A percentile compares a stretch with the other conserved stretches of the same genome.
phyloP scores from a whole-genome alignment of 495 filamentous ascomycete genomes.

The Penicillium daleae region DNA sequence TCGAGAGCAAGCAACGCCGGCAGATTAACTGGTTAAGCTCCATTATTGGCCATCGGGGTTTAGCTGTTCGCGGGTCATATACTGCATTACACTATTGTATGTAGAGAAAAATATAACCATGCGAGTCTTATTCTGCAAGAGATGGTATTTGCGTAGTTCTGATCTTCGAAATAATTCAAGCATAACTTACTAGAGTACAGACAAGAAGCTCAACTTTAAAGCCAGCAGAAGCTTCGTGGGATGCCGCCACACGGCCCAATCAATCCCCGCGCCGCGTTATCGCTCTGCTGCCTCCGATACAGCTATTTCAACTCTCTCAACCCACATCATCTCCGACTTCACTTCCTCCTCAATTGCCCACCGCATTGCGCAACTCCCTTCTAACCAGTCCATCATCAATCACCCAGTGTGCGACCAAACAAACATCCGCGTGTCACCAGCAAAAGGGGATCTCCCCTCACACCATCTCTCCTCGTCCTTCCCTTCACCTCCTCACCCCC shows the following conservation, averaged over 20 bases:
- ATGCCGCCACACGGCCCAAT: slow-evolving; percentile 18
- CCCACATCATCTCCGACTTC: background rate
- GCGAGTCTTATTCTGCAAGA: no score
- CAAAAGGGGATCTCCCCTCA: slow-evolving; percentile 22
- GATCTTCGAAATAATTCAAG: no score
- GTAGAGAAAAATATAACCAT: no score
- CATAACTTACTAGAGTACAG: no score
- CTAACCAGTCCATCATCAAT: background rate
- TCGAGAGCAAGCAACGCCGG: no score
- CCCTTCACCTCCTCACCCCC: slow-evolving; percentile 3
- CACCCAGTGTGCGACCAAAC: slow-evolving; percentile 9
- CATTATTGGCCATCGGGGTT: no score
- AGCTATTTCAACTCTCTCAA: background rate
- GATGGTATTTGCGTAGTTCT: no score
- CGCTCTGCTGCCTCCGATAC: slow-evolving; percentile 28
- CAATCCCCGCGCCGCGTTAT: slow-evolving; percentile 32
- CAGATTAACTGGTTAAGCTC: no score
- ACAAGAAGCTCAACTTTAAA: no score
- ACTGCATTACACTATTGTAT: no score
- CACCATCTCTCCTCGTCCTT: slow-evolving; percentile 6
- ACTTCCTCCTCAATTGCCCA: background rate
- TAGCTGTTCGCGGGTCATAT: no score
- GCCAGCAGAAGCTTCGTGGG: slow-evolving; percentile 4
- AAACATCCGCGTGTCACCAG: slow-evolving; percentile 22
- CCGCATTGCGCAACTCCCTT: background rate